A percentile compares a stretch with the other conserved stretches of the same genome.
phyloP scores from a whole-genome alignment of 164 flowering plant genomes.

The Vitis rotundifolia region DNA sequence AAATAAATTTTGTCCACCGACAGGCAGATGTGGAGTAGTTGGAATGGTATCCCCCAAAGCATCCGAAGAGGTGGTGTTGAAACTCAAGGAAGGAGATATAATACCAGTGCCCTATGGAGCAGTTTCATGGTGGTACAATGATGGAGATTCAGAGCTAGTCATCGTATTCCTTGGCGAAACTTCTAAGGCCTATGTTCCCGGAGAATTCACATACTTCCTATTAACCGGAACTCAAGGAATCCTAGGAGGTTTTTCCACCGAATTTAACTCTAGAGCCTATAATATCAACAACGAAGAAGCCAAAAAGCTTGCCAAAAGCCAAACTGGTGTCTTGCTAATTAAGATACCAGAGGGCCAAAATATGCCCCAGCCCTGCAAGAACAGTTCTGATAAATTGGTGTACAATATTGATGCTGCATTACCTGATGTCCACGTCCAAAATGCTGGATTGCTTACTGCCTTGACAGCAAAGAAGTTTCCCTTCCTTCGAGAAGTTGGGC shows the following conservation, averaged over 20 bases:
- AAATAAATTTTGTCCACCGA: not conserved
- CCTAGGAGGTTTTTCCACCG: constrained; percentile 24
- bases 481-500: constrained; percentile 25
- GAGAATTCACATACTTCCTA: constrained; percentile 33
- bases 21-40: constrained; percentile 15
- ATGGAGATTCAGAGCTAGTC: constrained; percentile 26
- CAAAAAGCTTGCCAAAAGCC: constrained; percentile 20
- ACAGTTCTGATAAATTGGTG: not conserved
- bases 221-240: constrained; percentile 23
- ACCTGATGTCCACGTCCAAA: constrained; percentile 12
- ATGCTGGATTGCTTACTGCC: constrained; percentile 3
- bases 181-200: constrained; percentile 21
- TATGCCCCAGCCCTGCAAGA: constrained; percentile 16
- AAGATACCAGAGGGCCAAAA: constrained; percentile 15
- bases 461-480: constrained; percentile 17
- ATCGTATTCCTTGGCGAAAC: constrained; percentile 37
- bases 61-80: constrained; percentile 26
- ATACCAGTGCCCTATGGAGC: constrained; percentile 28
- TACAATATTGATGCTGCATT: constrained; percentile 3
- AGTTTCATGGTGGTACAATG: constrained; percentile 44
- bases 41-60: constrained; percentile 16
- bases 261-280: constrained; percentile 15
- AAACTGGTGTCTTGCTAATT: constrained; percentile 20
- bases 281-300: constrained; percentile 12
- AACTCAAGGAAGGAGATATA: constrained; percentile 27